Percentiles rank a stretch among this genome's conserved stretches.
These are phyloP conservation scores for Yamadazyma triangularis DNA, from an alignment of 1,139 yeast genomes.

Conservation along the genomic window DNA sequence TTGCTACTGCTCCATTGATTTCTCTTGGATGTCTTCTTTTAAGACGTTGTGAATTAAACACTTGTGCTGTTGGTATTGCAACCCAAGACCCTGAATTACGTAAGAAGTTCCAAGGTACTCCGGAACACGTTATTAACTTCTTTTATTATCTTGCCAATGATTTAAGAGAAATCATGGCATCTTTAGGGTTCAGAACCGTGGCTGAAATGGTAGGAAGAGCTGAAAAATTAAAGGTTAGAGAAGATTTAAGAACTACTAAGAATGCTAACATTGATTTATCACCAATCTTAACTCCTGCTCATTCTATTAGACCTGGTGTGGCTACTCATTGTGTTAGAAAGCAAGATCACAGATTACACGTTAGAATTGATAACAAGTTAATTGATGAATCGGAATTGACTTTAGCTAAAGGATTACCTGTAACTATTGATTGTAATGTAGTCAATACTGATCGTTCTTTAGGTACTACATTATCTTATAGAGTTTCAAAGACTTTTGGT, in stretches of 20 bases:
- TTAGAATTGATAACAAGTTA: slow-evolving; percentile 89
- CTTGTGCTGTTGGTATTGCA: slow-evolving; percentile 98
- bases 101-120: slow-evolving; percentile 91
- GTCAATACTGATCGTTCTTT: slow-evolving; percentile 95
- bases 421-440: slow-evolving; percentile 86
- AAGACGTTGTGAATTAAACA: slow-evolving; percentile 88
- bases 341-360: slow-evolving; percentile 91
- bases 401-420: slow-evolving; percentile 90
- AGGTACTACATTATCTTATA: slow-evolving; percentile 91
- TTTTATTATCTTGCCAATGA: slow-evolving; percentile 94
- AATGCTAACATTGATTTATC: slow-evolving; percentile 87
- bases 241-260: slow-evolving; percentile 81
- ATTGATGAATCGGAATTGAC: slow-evolving; percentile 95
- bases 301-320: slow-evolving; percentile 95
- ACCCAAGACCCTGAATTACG: slow-evolving; percentile 96
- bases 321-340: slow-evolving; percentile 90
- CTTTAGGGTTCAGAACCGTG: slow-evolving; percentile 89
- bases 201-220: slow-evolving; percentile 98
- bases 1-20: slow-evolving; percentile 94
- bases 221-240: slow-evolving; percentile 82
- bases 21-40: slow-evolving; percentile 97
- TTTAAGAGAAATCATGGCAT: slow-evolving; percentile 88
- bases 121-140: slow-evolving; percentile 97
- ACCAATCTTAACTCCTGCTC: slow-evolving; percentile 95
- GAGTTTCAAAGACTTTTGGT: slow-evolving; percentile 91